Base-by-base conservation (phyloP, 2,329 filamentous ascomycete genomes). In the Esteya vermicola region DNA sequence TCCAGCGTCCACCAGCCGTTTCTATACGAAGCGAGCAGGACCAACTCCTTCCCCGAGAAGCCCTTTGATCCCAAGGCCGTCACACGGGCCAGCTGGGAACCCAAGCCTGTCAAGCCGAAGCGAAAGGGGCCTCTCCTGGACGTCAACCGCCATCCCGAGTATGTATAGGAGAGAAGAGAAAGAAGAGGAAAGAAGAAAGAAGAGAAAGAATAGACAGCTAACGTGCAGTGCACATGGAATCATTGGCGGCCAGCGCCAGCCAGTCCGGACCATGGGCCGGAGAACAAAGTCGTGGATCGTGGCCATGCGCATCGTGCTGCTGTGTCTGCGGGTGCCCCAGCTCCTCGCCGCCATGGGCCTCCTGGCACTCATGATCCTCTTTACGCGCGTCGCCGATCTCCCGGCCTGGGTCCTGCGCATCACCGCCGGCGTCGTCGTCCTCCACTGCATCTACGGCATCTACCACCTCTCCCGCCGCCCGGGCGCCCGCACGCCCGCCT, bases 121-220 rank as follows among this genome's bases (percentile, higher is more conserved):
- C 71, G 68, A 33, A 68, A 82, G 39, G 86, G 85, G 0, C 86
- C 85, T 12, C 62, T 93, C 47, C 62, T 95, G 46, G 72, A 81
- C 44, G 81, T 94, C 66, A 91, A 93, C 57, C 71, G 74, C 43
- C 88, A 94, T 58, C 86, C 88, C 2, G 86, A 95, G 80, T 85
- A 69, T 54, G 76, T 63, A 16, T 10, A 18, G 3, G 7, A 10
- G 3, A 10, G n/a, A 2, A n/a, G n/a, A n/a, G n/a, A n/a, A n/a
- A n/a, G n/a, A n/a, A n/a, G n/a, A n/a, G n/a, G 30, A 32, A 5
- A 4, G 30, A 31, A 7, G 4, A 8, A 19, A 8, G 20, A 7
- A 18, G 28, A 18, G 31, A 6, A 20, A 33, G 27, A 33, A 4
- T 20, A 12, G 18, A 20, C 8, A 23, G 10, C 30, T 38, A 19